Conservation (phyloP, 2,329 filamentous ascomycete species). For the Fusarium staphyleae region DNA sequence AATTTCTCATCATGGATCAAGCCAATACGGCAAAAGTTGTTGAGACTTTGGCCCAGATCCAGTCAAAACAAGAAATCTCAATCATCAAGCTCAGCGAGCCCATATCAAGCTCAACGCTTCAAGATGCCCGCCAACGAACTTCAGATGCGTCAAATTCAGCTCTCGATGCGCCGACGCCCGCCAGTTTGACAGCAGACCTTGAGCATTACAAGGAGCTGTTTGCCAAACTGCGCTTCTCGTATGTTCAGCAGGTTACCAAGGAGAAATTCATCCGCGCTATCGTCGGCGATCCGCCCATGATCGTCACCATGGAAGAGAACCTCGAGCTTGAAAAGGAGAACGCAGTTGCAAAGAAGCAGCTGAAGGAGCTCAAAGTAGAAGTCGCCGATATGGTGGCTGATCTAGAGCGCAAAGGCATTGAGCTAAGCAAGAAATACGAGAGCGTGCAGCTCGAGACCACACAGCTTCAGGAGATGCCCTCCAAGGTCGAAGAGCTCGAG, state of each 20-base stretch:
- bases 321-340: conserved; percentile 74
- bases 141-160: conserved; percentile 76
- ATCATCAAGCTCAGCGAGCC: conserved; percentile 81
- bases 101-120: conserved; percentile 61
- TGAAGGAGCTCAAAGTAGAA: conserved; percentile 82
- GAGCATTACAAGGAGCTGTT: conserved; percentile 94
- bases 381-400: conserved; percentile 76
- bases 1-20: conserved; percentile 38
- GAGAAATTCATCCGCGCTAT: conserved; percentile 96
- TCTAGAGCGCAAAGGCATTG: conserved; percentile 70
- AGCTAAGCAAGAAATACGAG: conserved; percentile 64
- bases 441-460: conserved; percentile 56
- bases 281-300: conserved; percentile 85
- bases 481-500: conserved; percentile 57
- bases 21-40: conserved; percentile 52
- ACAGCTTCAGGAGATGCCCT: conserved; percentile 59
- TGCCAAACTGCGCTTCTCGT: conserved; percentile 94
- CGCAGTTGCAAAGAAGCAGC: conserved; percentile 72
- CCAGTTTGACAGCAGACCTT: conserved; percentile 82
- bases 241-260: conserved; percentile 98
- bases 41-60: conserved; percentile 59
- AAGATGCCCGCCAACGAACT: conserved; percentile 58
- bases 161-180: conserved; percentile 73
- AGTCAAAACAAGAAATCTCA: conserved; percentile 68
- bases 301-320: conserved; percentile 85